A percentile compares a stretch with the other conserved stretches of the same genome.
These are phyloP conservation scores for Papiliotrema terrestris DNA, from an alignment of 1,284 basidiomycete species.

Conservation along the genomic window DNA sequence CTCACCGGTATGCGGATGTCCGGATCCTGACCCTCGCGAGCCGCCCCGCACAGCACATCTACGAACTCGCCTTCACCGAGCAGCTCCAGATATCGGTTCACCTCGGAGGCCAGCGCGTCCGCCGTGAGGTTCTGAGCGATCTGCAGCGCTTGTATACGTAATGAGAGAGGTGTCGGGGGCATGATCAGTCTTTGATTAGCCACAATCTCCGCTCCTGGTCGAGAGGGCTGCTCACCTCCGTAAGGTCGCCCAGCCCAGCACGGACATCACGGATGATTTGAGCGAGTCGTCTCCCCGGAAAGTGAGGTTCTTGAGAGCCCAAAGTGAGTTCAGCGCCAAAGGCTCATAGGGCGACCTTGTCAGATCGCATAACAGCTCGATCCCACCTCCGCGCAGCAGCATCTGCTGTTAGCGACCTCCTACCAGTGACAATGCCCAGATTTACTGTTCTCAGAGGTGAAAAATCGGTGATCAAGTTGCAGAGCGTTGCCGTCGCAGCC, in stretches of 20 bases:
- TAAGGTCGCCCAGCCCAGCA: conserved; percentile 58
- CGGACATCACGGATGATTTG: conserved; percentile 62
- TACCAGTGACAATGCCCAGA: not conserved
- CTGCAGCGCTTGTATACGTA: conserved; percentile 39
- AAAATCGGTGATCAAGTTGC: conserved; percentile 81
- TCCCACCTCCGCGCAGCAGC: conserved; percentile 61
- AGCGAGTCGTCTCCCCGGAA: conserved; percentile 59
- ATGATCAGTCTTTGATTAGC: not conserved
- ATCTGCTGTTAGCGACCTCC: conserved; percentile 45
- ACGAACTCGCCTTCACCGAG: conserved; percentile 34
- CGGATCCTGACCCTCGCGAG: conserved; percentile 10
- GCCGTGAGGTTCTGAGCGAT: conserved; percentile 45
- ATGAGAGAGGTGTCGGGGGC: conserved; percentile 14
- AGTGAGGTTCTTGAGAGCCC: conserved; percentile 75
- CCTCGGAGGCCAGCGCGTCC: conserved; percentile 32
- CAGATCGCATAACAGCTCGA: conserved; percentile 62
- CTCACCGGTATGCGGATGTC: conserved; percentile 27
- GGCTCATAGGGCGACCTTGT: conserved; percentile 56
- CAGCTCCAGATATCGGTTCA: conserved; percentile 29
- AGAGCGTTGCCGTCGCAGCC: conserved; percentile 70
- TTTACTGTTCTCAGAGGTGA: conserved; percentile 70
- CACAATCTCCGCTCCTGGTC: not conserved
- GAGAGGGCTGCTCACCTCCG: conserved; percentile 16
- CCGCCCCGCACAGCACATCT: conserved; percentile 18
- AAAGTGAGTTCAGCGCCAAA: conserved; percentile 65